These are phyloP conservation scores for Nitzschia sp. DNA, from an alignment of 108 stramenopile genomes.

Conservation along the genomic window DNA sequence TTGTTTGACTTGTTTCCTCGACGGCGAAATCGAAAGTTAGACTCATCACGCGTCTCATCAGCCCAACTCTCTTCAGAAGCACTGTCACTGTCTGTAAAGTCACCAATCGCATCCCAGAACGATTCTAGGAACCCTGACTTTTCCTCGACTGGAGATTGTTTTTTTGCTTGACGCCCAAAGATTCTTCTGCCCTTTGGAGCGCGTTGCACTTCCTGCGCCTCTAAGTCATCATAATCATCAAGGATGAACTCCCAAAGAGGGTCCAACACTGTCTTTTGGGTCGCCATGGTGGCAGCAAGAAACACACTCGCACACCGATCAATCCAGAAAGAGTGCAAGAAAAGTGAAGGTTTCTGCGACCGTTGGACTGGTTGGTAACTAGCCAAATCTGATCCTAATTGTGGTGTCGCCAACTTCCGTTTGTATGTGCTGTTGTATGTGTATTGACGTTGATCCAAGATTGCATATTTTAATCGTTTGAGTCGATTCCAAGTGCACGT, in stretches of 20 bases:
- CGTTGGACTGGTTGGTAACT: too few relatives aligned
- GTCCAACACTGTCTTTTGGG: conserved; percentile 21
- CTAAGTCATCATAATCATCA: conserved; percentile 26
- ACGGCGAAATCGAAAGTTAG: neutral
- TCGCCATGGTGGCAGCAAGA: neutral
- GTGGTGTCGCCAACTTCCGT: too few relatives aligned
- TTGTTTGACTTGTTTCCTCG: conserved; percentile 3
- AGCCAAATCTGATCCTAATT: too few relatives aligned
- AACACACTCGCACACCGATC: too few relatives aligned
- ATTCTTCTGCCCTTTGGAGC: neutral
- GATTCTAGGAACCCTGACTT: neutral
- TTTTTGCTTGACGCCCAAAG: neutral
- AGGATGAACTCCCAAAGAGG: conserved; percentile 33
- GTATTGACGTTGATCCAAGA: too few relatives aligned
- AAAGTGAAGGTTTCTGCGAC: too few relatives aligned
- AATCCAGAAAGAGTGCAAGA: too few relatives aligned
- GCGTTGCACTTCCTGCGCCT: neutral
- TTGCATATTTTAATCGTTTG: too few relatives aligned
- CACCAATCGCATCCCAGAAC: neutral
- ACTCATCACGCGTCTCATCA: conserved; percentile 10
- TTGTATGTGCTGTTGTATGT: too few relatives aligned
- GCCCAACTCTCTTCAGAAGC: neutral
- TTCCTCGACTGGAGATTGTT: neutral
- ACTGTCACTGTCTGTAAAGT: neutral
- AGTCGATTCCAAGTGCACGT: too few relatives aligned